phyloP scores from a whole-genome alignment of 352 stramenopile species.

The Thraustochytrium striatum region DNA sequence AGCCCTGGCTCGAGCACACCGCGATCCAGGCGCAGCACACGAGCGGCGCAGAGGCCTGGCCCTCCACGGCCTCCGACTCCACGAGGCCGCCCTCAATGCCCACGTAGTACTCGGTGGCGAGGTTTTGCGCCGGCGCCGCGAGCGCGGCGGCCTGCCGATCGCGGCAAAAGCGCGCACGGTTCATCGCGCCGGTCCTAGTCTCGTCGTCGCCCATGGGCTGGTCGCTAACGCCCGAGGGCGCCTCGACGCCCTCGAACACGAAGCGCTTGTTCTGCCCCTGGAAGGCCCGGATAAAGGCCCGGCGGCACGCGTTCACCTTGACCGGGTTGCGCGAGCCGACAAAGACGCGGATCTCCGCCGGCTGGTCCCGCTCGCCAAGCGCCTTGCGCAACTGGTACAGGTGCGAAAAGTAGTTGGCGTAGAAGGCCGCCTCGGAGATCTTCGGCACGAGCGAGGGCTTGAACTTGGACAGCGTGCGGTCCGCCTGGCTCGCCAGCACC shows the following conservation, averaged over 20 bases:
- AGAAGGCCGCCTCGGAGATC: conserved; percentile 40
- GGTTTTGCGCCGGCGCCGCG: no score
- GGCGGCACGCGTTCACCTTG: conserved; percentile 51
- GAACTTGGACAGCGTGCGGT: conserved; percentile 39
- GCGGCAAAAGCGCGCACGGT: conserved; percentile 59
- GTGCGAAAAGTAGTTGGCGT: conserved; percentile 42
- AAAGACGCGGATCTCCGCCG: conserved; percentile 19
- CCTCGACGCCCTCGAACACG: conserved; percentile 32
- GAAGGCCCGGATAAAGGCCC: not conserved
- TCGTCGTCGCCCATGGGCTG: conserved; percentile 70
- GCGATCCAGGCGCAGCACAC: conserved; percentile 54
- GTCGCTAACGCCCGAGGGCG: conserved; percentile 56
- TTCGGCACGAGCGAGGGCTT: conserved; percentile 40
- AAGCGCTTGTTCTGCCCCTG: conserved; percentile 27
- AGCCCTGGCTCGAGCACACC: conserved; percentile 46
- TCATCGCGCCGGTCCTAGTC: conserved; percentile 63
- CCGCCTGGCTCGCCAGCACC: not conserved
- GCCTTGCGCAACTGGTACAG: not conserved
- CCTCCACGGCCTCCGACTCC: conserved; percentile 50
- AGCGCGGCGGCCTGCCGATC: conserved; percentile 30
- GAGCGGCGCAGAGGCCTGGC: no score
- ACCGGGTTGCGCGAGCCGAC: conserved; percentile 54
- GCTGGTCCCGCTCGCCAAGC: conserved; percentile 11
- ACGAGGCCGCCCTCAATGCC: conserved; percentile 70
- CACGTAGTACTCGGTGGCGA: conserved; percentile 59